These are phyloP conservation scores for Xerocomus brunneocitrinus DNA, from an alignment of 768 basidiomycete genomes.

Conservation along the genomic window DNA sequence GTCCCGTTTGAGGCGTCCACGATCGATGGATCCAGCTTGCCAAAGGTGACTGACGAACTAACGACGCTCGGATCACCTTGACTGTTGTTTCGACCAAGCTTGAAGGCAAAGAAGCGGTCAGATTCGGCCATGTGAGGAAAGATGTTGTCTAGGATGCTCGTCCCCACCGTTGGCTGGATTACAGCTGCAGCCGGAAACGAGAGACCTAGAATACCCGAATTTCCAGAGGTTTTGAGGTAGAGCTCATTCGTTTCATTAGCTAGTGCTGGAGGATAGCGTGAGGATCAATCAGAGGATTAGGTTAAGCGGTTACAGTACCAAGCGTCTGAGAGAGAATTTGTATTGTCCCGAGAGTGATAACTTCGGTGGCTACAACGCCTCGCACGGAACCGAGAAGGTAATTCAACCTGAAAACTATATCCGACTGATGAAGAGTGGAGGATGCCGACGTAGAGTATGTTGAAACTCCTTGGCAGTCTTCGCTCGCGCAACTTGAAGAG, in stretches of 20 bases:
- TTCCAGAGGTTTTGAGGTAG: slow-evolving; percentile 41
- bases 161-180: slow-evolving; percentile 42
- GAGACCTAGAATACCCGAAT: slow-evolving; percentile 55
- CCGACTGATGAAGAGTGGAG: slow-evolving; percentile 29
- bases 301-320: slow-evolving; percentile 29
- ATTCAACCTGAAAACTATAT: slow-evolving; percentile 37
- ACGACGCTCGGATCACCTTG: slow-evolving; percentile 12
- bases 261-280: slow-evolving; percentile 33
- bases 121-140: slow-evolving; percentile 38
- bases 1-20: slow-evolving; percentile 25
- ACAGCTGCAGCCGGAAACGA: slow-evolving; percentile 45
- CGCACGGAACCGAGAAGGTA: slow-evolving; percentile 53
- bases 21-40: slow-evolving; percentile 39
- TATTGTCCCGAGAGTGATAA: slow-evolving; percentile 41
- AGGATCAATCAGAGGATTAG: neutral
- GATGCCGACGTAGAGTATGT: slow-evolving; percentile 36
- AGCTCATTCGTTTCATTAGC: slow-evolving; percentile 42
- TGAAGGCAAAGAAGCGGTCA: slow-evolving; percentile 47
- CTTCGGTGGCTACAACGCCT: slow-evolving; percentile 50
- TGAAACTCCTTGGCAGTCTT: slow-evolving; percentile 43
- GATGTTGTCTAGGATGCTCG: slow-evolving; percentile 45
- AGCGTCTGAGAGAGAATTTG: slow-evolving; percentile 45
- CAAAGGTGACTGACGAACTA: slow-evolving; percentile 49
- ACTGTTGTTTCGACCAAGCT: slow-evolving; percentile 36
- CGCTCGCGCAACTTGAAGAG: slow-evolving; percentile 39